A percentile compares a stretch with the other conserved stretches of the same genome.
Evolutionary conservation across 1,284 basidiomycete genomes (phyloP).

Genomic region (Sporisorium iseilematis-ciliati): DNA sequence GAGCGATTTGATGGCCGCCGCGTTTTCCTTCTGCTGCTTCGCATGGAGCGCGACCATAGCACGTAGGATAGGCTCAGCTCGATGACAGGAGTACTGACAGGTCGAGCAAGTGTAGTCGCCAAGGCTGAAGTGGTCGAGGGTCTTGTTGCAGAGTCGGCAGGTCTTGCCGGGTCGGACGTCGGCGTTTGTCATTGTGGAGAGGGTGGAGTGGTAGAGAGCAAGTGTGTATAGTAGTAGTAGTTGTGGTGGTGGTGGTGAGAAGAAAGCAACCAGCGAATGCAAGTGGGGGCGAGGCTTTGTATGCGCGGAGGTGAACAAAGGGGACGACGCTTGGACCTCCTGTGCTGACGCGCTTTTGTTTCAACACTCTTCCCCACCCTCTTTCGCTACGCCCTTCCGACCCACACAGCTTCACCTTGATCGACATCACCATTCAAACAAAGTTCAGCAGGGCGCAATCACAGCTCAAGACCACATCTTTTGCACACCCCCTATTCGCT

Average conservation of each 20-base stretch:
- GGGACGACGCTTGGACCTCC: too few relatives aligned
- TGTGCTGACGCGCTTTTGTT: too few relatives aligned
- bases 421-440: neutral
- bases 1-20: constrained; percentile 3
- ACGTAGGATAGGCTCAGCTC: constrained; percentile 11
- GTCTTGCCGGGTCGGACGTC: constrained; percentile 1
- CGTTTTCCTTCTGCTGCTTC: constrained; percentile 1
- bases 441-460: neutral
- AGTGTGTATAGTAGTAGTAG: neutral
- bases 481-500: neutral
- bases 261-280: too few relatives aligned
- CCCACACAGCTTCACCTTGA: neutral
- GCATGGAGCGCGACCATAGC: neutral
- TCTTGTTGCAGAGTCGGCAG: constrained; percentile 10
- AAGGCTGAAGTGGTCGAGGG: neutral
- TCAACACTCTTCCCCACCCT: neutral
- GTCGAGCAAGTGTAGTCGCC: constrained; percentile 15
- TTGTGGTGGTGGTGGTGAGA: too few relatives aligned
- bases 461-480: neutral
- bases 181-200: constrained; percentile 1
- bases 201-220: neutral
- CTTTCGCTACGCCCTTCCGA: neutral
- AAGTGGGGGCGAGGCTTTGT: too few relatives aligned
- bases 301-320: too few relatives aligned
- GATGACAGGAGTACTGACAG: constrained; percentile 12